Percentiles rank a stretch among this genome's conserved stretches.
Evolutionary conservation across 306 rosid genomes (phyloP).

Genomic region (Vigna hirtella): DNA sequence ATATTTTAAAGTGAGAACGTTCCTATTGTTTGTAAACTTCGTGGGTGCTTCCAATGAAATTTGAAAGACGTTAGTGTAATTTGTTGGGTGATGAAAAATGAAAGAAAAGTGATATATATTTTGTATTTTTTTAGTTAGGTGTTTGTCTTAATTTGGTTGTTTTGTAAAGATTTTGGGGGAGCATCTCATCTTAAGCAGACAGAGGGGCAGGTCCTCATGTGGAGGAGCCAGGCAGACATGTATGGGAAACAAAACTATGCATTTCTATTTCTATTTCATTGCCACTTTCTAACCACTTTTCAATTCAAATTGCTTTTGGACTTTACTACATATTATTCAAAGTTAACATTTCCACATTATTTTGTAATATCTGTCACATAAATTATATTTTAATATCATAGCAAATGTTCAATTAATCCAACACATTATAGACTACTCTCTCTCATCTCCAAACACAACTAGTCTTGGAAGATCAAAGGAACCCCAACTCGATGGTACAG

Average conservation of each 20-base stretch:
- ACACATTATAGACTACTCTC: neutral
- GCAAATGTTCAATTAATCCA: neutral
- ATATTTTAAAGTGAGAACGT: too few relatives aligned
- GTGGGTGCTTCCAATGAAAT: slow-evolving; percentile 8
- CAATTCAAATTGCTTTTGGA: slow-evolving; percentile 21
- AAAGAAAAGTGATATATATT: slow-evolving; percentile 24
- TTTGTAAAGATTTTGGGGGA: slow-evolving; percentile 50
- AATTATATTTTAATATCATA: slow-evolving; percentile 1
- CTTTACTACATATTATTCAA: neutral
- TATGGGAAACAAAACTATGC: neutral
- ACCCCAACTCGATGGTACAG: too few relatives aligned
- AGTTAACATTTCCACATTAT: neutral
- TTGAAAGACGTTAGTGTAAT: slow-evolving; percentile 16
- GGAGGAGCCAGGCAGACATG: slow-evolving; percentile 27
- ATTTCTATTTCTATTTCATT: slow-evolving; percentile 29
- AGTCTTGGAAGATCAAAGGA: neutral
- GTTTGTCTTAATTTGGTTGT: slow-evolving; percentile 40
- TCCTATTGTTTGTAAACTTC: slow-evolving; percentile 21
- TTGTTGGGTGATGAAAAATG: slow-evolving; percentile 33
- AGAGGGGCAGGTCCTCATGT: slow-evolving; percentile 38
- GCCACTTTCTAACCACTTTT: neutral
- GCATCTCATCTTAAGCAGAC: slow-evolving; percentile 36
- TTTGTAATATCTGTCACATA: neutral
- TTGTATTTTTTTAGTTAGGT: slow-evolving; percentile 16
- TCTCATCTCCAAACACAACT: neutral